Evolutionary conservation across 225 moss, liverwort and hornwort species (phyloP).

Genomic region (Rhytidiadelphus loreus): DNA sequence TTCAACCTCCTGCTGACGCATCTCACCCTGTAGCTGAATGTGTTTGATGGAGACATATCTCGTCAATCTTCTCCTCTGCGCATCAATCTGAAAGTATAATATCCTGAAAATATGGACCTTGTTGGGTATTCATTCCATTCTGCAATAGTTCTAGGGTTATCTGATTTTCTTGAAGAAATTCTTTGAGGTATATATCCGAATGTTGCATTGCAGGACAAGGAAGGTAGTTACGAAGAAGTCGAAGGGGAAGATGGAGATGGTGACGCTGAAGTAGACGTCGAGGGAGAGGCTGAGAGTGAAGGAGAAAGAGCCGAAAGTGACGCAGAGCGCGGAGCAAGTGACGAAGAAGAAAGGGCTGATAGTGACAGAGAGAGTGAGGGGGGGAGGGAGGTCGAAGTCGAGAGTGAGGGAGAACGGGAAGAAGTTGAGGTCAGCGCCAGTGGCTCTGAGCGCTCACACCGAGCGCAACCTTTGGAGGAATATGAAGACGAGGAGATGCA

Average conservation of each 20-base stretch:
- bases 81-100: not conserved
- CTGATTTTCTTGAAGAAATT: not conserved
- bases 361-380: conserved; percentile 71
- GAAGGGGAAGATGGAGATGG: conserved; percentile 79
- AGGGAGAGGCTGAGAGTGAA: conserved; percentile 67
- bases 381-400: conserved; percentile 56
- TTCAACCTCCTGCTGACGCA: not conserved
- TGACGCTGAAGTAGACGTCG: conserved; percentile 68
- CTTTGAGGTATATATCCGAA: not conserved
- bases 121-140: not conserved
- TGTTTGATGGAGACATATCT: not conserved
- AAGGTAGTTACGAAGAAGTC: conserved; percentile 75
- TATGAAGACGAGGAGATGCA: conserved; percentile 73
- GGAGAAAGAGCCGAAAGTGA: conserved; percentile 77
- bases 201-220: conserved; percentile 24
- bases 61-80: not conserved
- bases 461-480: conserved; percentile 43
- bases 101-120: not conserved
- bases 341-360: conserved; percentile 50
- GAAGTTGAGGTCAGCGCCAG: conserved; percentile 77
- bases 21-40: not conserved
- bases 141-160: not conserved
- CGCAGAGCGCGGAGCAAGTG: conserved; percentile 59
- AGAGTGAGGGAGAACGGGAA: conserved; percentile 70
- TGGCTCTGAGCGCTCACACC: conserved; percentile 79